A percentile compares a stretch with the other conserved stretches of the same genome.
Conservation (phyloP, 176 grass and related monocot species). For the Avena eriantha region DNA sequence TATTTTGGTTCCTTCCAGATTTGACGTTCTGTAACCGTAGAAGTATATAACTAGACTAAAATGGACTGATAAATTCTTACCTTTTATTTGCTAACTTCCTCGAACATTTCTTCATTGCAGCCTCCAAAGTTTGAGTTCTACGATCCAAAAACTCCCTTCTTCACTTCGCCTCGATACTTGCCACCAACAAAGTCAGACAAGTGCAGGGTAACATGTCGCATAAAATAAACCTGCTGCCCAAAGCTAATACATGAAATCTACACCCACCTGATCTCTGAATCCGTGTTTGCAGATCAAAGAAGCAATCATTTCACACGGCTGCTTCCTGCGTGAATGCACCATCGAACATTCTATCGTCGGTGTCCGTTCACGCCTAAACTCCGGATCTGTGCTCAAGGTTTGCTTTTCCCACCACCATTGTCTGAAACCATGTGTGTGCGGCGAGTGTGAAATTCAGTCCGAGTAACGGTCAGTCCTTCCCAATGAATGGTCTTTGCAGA, state of each 20-base stretch:
- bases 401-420: background rate
- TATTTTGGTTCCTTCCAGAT: background rate
- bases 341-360: constrained; percentile 67
- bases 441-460: background rate
- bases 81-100: background rate
- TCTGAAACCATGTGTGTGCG: background rate
- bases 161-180: constrained; percentile 73
- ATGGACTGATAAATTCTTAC: background rate
- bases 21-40: background rate
- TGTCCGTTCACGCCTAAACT: constrained; percentile 67
- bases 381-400: constrained; percentile 62
- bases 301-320: constrained; percentile 79
- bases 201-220: constrained; percentile 51
- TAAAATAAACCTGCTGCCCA: background rate
- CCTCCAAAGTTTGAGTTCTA: constrained; percentile 82
- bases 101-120: constrained; percentile 36
- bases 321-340: constrained; percentile 74
- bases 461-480: background rate
- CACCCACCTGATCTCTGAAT: background rate
- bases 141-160: constrained; percentile 77
- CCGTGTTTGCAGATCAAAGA: constrained; percentile 52
- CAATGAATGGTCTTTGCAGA: constrained; percentile 40
- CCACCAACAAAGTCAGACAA: constrained; percentile 79
- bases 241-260: background rate
- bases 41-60: background rate